These are phyloP conservation scores for Erythrobasidium hasegawianum DNA, from an alignment of 1,284 basidiomycete genomes.

Conservation along the genomic window DNA sequence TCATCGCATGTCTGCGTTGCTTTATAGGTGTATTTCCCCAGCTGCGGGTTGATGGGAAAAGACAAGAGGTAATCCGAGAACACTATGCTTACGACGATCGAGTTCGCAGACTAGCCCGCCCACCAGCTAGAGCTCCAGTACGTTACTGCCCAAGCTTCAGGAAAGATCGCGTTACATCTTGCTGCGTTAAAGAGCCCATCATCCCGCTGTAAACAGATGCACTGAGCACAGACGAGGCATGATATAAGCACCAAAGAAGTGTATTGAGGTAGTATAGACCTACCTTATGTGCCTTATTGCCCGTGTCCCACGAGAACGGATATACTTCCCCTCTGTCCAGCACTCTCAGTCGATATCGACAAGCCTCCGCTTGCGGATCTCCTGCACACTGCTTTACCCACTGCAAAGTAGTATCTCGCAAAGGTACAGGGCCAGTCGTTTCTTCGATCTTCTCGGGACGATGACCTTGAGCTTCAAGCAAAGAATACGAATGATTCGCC, in stretches of 20 bases:
- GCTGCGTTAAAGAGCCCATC: neutral
- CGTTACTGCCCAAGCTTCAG: neutral
- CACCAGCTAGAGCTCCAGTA: neutral
- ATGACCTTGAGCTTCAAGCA: neutral
- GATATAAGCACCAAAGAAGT: no score
- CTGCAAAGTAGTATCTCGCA: neutral
- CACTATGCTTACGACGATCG: no score
- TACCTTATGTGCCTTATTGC: neutral
- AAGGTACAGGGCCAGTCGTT: neutral
- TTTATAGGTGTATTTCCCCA: no score
- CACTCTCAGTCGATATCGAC: neutral
- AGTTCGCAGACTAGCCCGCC: neutral
- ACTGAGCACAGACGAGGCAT: no score
- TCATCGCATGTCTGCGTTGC: no score
- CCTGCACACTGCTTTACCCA: neutral
- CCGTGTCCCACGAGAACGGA: neutral
- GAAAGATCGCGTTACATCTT: neutral
- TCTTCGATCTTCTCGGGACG: neutral
- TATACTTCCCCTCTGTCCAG: neutral
- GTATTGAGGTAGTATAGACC: neutral
- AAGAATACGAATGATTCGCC: neutral
- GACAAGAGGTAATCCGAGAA: no score
- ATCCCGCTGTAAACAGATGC: conserved; percentile 1
- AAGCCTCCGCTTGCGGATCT: neutral
- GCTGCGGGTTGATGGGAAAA: no score